Base-by-base conservation (phyloP, 768 basidiomycete genomes). In the Russula vinacea region DNA sequence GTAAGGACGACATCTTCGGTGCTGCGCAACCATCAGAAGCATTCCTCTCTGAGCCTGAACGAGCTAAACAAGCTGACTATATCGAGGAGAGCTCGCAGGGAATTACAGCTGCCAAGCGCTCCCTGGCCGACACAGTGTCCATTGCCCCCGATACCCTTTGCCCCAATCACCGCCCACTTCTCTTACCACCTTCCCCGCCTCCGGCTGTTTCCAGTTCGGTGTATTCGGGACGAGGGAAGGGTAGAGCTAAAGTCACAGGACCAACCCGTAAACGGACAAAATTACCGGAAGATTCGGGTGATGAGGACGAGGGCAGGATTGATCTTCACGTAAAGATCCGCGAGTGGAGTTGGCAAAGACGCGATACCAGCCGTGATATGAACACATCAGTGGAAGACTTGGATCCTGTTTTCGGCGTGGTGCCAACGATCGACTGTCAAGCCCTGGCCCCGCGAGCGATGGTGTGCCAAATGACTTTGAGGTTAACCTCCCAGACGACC, bases 131-230 rank as follows among this genome's bases (percentile, higher is more conserved):
- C 58, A 56, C 42, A 50, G 58, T 33, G 26, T 50, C 55, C 26
- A 56, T 56, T 42, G 44, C 53, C 60, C 47, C 60, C 68, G 39
- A 67, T 60, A 33, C 57, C 60, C 29, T 65, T 42, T 53, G 73
- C 54, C 71, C 70, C 55, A 24, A 8, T 45, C 74, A 57, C 58
- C 37, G 58, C 42, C 62, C 66, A 24, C 58, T 70, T 32, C 79
- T 89, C 54, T 72, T 89, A 58, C 86, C 87, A 8, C 88, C 88
- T 19, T 88, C 89, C 19, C 89, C 89, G n/a, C 84, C 86, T 19
- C 80, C 81, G 3, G 75, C 68, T 13, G 68, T 65, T 26, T 57
- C 67, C 3, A 67, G 56, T 58, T 61, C 70, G 16, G 62, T 67
- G 29, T 64, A 64, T 5, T 59, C 65, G 26, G 62, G 69, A 33